Percentiles rank a stretch among this genome's conserved stretches.
These are phyloP conservation scores for Leccinum longicurvipes DNA, from an alignment of 768 basidiomycete species.

Conservation along the genomic window DNA sequence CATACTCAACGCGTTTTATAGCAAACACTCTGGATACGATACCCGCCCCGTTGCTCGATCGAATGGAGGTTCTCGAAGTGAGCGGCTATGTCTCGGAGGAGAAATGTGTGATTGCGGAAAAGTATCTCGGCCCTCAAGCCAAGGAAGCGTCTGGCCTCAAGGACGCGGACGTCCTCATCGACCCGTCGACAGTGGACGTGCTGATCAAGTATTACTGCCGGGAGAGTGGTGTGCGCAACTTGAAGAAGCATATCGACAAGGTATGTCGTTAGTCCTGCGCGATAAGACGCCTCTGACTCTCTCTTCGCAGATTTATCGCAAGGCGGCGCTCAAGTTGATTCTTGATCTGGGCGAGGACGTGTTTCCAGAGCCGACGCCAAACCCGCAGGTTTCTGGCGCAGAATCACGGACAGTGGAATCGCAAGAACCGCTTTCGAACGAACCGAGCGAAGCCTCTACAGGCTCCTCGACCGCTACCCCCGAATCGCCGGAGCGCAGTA, in stretches of 20 bases:
- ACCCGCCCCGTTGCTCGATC: constrained; percentile 87
- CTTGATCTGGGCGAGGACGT: constrained; percentile 84
- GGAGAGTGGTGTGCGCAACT: constrained; percentile 92
- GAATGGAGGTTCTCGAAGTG: constrained; percentile 96
- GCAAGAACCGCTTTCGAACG: constrained; percentile 44
- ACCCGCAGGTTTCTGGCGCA: constrained; percentile 11
- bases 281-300: background rate
- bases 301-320: constrained; percentile 82
- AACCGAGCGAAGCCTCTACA: constrained; percentile 26
- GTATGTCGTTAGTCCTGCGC: constrained; percentile 35
- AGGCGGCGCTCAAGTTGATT: constrained; percentile 90
- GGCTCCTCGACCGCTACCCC: constrained; percentile 13
- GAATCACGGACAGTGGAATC: constrained; percentile 46
- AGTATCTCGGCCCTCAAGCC: constrained; percentile 90
- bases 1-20: constrained; percentile 15
- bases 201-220: constrained; percentile 97
- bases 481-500: constrained; percentile 29
- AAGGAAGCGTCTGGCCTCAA: constrained; percentile 87
- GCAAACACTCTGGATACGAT: constrained; percentile 94
- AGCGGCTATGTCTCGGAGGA: constrained; percentile 94
- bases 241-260: constrained; percentile 99
- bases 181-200: constrained; percentile 72
- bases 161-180: constrained; percentile 77
- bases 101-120: constrained; percentile 82
- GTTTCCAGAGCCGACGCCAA: constrained; percentile 65